These are phyloP conservation scores for Purpureocillium takamizusanense DNA, from an alignment of 2,329 filamentous ascomycete genomes.

Conservation along the genomic window DNA sequence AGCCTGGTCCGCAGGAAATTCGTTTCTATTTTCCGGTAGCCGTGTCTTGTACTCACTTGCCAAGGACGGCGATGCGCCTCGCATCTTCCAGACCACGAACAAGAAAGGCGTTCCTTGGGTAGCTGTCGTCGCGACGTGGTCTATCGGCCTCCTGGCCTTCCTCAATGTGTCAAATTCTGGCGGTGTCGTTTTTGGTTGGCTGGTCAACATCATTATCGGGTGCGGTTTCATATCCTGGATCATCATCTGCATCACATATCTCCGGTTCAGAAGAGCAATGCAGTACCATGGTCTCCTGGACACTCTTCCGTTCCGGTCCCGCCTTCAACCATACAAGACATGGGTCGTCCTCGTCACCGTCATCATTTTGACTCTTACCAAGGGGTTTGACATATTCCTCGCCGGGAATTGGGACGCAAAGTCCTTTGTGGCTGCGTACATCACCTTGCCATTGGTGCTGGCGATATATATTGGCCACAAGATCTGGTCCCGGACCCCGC, in stretches of 20 bases:
- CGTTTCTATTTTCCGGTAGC: constrained; percentile 55
- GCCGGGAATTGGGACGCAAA: constrained; percentile 47
- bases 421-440: constrained; percentile 53
- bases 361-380: constrained; percentile 31
- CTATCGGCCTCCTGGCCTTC: constrained; percentile 53
- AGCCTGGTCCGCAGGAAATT: constrained; percentile 51
- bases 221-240: constrained; percentile 62
- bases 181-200: constrained; percentile 57
- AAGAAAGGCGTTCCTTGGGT: constrained; percentile 49
- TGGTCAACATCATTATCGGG: constrained; percentile 59
- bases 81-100: constrained; percentile 48
- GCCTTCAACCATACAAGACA: constrained; percentile 52
- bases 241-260: constrained; percentile 47
- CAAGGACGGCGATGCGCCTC: constrained; percentile 54
- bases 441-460: constrained; percentile 54
- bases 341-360: no score
- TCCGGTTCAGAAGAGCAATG: constrained; percentile 53
- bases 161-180: constrained; percentile 52
- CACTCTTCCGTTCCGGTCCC: constrained; percentile 49
- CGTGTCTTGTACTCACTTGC: constrained; percentile 61
- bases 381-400: constrained; percentile 61
- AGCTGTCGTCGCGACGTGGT: constrained; percentile 26
- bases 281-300: constrained; percentile 44
- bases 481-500: constrained; percentile 22
- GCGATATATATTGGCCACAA: constrained; percentile 53